Evolutionary conservation across 2,329 filamentous ascomycete genomes (phyloP), one percentile per base, ranked within the genome.

Genomic region (Fusarium sterilihyphosum): DNA sequence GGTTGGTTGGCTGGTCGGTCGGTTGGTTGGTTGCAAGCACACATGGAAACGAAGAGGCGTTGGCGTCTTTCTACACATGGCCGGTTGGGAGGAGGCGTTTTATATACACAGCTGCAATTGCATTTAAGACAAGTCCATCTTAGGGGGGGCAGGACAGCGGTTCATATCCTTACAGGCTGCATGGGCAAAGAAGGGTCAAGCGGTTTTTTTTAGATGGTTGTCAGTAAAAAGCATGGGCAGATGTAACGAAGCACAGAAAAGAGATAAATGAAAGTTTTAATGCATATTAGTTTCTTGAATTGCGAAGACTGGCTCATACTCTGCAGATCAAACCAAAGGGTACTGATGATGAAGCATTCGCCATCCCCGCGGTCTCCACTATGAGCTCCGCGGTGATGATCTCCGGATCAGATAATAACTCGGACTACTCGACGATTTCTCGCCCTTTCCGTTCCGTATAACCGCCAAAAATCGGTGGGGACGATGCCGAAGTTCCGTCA

Each of bases 201-300:
- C 71, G 74, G 76, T 66, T 73, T 67, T 76, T 75, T 74, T 61
- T 78, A 78, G 76, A 78, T 78, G 75, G 70, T 71, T 74, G 76
- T 77, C 71, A 68, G 68, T 75, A 71, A 77, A 77, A 75, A 77
- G 73, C 77, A 78, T 77, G 68, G 67, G 69, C 75, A 78, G 71
- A 78, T 77, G 70, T 78, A 78, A 77, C 73, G 73, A 76, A 78
- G 70, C 73, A 78, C 73, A 72, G 75, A 77, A 78, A 77, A 73
- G 74, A 78, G 69, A 78, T 76, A 78, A 58, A 66, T 65, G 71
- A 78, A 78, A 76, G 70, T 71, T 74, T 78, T 74, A 77, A 74
- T 74, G 70, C 71, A 61, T 56, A 46, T 57, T 41, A 17, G 20
- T 38, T 59, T 52, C 4, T 50, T 10, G 29, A 22, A n/a, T 8